Evolutionary conservation across 768 basidiomycete species (phyloP).

Genomic region (Exidia glandulosa): DNA sequence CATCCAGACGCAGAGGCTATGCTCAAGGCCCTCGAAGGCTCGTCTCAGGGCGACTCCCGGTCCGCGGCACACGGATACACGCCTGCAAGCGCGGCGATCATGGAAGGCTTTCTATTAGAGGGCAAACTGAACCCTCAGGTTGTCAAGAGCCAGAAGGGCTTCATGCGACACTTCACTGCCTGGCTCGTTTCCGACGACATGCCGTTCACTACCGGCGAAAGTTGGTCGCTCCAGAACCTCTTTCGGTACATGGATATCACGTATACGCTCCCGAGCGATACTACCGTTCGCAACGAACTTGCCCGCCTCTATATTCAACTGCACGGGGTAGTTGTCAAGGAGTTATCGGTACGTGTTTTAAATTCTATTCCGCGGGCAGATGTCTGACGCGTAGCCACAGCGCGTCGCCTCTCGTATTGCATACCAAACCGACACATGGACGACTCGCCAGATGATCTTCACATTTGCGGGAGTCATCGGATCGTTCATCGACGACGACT

Average conservation of each 20-base stretch:
- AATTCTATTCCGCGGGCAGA: background rate
- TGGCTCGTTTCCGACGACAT: constrained; percentile 10
- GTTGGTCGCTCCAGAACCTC: constrained; percentile 5
- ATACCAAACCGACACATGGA: constrained; percentile 10
- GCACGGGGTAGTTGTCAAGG: constrained; percentile 11
- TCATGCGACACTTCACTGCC: background rate
- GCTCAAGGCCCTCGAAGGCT: background rate
- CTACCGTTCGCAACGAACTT: constrained; percentile 16
- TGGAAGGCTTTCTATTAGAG: constrained; percentile 21
- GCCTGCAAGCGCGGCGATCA: constrained; percentile 12
- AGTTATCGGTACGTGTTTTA: constrained; percentile 10
- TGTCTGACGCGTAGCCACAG: background rate
- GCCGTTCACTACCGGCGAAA: constrained; percentile 16
- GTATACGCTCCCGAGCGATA: constrained; percentile 16
- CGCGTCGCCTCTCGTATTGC: constrained; percentile 9
- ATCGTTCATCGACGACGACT: constrained; percentile 11
- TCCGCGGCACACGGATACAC: background rate
- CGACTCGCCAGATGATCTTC: constrained; percentile 12
- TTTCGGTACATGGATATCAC: constrained; percentile 9
- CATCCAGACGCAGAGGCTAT: background rate
- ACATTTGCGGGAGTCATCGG: constrained; percentile 11
- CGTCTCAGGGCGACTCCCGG: background rate
- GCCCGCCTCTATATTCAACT: constrained; percentile 11
- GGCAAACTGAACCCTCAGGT: constrained; percentile 23
- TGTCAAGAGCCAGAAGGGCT: constrained; percentile 14